phyloP scores from a whole-genome alignment of 495 filamentous ascomycete species.

The Penicillium ucsense region DNA sequence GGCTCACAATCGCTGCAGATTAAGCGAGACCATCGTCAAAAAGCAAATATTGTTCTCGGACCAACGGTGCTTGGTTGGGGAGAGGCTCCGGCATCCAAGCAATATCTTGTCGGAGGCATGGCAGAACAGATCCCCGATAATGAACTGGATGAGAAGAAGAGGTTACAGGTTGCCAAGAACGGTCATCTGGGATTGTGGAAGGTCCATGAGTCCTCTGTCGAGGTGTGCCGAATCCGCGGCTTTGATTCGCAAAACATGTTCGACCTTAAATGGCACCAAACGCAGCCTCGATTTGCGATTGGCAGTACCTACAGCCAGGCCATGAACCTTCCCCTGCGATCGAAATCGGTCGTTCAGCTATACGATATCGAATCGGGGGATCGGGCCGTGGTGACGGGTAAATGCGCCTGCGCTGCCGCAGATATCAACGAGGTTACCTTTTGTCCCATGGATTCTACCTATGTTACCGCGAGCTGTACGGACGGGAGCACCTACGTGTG shows the following conservation, averaged over 20 bases:
- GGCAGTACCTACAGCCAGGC: slow-evolving; percentile 39
- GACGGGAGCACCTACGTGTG: slow-evolving; percentile 76
- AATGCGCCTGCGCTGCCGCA: slow-evolving; percentile 60
- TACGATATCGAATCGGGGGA: slow-evolving; percentile 25
- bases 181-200: slow-evolving; percentile 74
- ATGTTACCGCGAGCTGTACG: slow-evolving; percentile 77
- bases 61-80: slow-evolving; percentile 75
- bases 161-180: slow-evolving; percentile 41
- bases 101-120: slow-evolving; percentile 69
- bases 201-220: slow-evolving; percentile 36
- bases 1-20: slow-evolving; percentile 1
- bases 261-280: slow-evolving; percentile 70
- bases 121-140: slow-evolving; percentile 46
- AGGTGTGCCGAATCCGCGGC: slow-evolving; percentile 27
- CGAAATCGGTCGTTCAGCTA: slow-evolving; percentile 41
- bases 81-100: slow-evolving; percentile 29
- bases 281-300: slow-evolving; percentile 44
- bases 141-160: slow-evolving; percentile 4
- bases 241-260: slow-evolving; percentile 64
- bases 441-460: slow-evolving; percentile 36
- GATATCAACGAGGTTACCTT: slow-evolving; percentile 82
- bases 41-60: slow-evolving; percentile 43
- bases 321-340: slow-evolving; percentile 24
- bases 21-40: slow-evolving; percentile 9
- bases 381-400: background rate